phyloP scores from a whole-genome alignment of 495 filamentous ascomycete species.

The Geoglossum glabrum region DNA sequence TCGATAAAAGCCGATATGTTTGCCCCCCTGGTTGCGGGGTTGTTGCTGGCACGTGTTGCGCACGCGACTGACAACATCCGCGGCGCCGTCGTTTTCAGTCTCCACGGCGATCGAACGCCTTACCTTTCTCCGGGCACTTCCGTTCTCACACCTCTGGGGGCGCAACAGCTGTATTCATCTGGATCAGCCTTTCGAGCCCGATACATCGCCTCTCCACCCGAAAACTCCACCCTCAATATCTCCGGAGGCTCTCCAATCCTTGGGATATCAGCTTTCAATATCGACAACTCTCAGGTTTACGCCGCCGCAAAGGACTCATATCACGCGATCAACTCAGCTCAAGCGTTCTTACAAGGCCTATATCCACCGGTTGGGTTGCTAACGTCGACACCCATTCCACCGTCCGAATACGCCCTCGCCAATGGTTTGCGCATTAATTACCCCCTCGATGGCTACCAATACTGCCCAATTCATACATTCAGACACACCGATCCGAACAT shows the following conservation, averaged over 20 bases:
- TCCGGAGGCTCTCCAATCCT: slow-evolving; percentile 19
- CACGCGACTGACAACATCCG: not conserved
- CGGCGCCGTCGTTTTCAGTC: slow-evolving; percentile 45
- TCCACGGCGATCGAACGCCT: slow-evolving; percentile 57
- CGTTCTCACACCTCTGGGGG: slow-evolving; percentile 45
- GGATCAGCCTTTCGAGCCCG: slow-evolving; percentile 39
- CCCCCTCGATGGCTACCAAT: slow-evolving; percentile 58
- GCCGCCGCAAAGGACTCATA: slow-evolving; percentile 28
- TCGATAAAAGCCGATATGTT: not conserved
- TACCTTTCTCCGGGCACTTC: slow-evolving; percentile 27
- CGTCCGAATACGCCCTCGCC: slow-evolving; percentile 27
- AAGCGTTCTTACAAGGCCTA: slow-evolving; percentile 62
- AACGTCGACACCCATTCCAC: slow-evolving; percentile 18
- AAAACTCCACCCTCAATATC: slow-evolving; percentile 8
- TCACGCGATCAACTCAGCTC: slow-evolving; percentile 36
- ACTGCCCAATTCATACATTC: slow-evolving; percentile 36
- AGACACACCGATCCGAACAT: slow-evolving; percentile 30
- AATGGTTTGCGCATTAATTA: slow-evolving; percentile 34
- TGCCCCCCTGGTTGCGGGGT: not conserved
- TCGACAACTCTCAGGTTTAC: slow-evolving; percentile 27
- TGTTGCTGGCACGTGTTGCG: not conserved
- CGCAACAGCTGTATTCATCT: slow-evolving; percentile 39
- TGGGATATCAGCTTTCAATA: slow-evolving; percentile 22
- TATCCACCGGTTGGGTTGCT: slow-evolving; percentile 44
- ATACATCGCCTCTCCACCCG: slow-evolving; percentile 25